Conservation (phyloP, 208 protist species). For the Plasmodiophora brassicae region DNA sequence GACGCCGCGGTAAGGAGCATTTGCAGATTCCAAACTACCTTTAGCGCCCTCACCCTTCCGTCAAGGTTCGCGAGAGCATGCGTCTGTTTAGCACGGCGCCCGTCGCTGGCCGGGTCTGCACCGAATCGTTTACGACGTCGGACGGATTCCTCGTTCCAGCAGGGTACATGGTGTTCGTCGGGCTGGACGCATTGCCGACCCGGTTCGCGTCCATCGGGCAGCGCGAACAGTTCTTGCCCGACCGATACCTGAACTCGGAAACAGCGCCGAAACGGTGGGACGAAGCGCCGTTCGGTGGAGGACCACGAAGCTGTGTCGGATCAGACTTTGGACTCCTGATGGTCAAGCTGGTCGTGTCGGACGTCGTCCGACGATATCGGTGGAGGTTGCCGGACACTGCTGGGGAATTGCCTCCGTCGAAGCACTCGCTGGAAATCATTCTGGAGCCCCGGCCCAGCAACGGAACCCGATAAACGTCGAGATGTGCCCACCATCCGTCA, state of each 20-base stretch:
- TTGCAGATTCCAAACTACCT: not conserved
- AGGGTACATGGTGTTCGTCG: not conserved
- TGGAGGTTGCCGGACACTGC: not conserved
- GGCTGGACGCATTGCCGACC: not conserved
- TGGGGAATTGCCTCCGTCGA: not conserved
- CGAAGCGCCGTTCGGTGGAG: not conserved
- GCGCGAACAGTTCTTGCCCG: not conserved
- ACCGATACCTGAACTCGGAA: not conserved
- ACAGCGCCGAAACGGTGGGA: not conserved
- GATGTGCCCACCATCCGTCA: too few species aligned
- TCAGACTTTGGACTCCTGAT: not conserved
- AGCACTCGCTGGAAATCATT: not conserved
- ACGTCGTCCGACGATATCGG: not conserved
- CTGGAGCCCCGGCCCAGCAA: not conserved
- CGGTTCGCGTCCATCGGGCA: not conserved
- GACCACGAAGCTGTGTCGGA: not conserved
- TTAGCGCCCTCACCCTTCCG: not conserved
- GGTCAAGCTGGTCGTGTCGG: not conserved
- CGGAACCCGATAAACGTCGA: too few species aligned
- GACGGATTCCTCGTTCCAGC: not conserved
- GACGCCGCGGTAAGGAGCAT: not conserved
- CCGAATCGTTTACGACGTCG: not conserved
- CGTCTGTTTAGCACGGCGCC: conserved; percentile 1
- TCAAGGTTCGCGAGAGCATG: conserved; percentile 26
- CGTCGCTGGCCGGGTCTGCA: not conserved